These are phyloP conservation scores for Trametopsis cervina DNA, from an alignment of 768 basidiomycete species.

Conservation along the genomic window DNA sequence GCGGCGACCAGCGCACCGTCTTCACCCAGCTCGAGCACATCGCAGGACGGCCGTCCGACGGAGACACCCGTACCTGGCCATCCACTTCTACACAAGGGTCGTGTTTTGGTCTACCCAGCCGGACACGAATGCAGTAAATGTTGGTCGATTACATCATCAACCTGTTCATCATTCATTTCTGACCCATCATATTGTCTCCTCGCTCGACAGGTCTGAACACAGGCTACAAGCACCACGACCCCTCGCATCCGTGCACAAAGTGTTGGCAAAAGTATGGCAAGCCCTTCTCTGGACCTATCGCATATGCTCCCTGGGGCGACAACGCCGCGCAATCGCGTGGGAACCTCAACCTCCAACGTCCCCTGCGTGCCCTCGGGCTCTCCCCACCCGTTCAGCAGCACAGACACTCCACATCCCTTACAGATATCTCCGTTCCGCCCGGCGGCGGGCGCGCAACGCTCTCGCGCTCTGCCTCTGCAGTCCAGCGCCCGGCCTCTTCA, in stretches of 20 bases:
- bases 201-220: constrained; percentile 68
- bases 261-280: constrained; percentile 72
- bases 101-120: constrained; percentile 64
- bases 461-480: constrained; percentile 3
- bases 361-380: constrained; percentile 14
- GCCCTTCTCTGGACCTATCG: constrained; percentile 53
- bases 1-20: constrained; percentile 1
- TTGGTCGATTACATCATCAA: constrained; percentile 28
- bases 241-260: constrained; percentile 55
- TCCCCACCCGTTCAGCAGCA: not conserved
- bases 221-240: constrained; percentile 68
- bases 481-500: not conserved
- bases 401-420: not conserved
- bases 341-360: constrained; percentile 14
- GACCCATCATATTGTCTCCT: not conserved
- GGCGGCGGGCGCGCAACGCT: not conserved
- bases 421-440: not conserved
- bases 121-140: constrained; percentile 63
- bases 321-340: constrained; percentile 1
- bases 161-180: not conserved
- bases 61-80: constrained; percentile 56
- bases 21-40: constrained; percentile 10
- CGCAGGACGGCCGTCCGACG: constrained; percentile 59
- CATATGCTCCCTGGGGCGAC: constrained; percentile 41
- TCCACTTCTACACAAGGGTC: constrained; percentile 54